Evolutionary conservation across 1,139 yeast species (phyloP).

Genomic region (Taphrina sp.): DNA sequence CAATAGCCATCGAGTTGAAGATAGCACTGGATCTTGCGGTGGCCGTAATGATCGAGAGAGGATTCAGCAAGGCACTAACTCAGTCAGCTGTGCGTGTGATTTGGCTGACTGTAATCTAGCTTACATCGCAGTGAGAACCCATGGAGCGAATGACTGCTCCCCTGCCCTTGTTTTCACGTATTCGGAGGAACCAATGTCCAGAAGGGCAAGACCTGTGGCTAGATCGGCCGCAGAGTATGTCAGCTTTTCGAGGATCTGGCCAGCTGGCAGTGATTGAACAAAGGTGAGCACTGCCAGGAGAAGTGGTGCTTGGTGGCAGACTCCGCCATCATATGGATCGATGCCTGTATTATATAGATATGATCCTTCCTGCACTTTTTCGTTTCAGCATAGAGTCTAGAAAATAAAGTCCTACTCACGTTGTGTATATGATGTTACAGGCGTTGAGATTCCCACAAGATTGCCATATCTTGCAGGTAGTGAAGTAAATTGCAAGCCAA

Average conservation of each 20-base stretch:
- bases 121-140: slow-evolving; percentile 37
- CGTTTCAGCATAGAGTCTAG: slow-evolving; percentile 38
- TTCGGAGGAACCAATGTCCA: slow-evolving; percentile 47
- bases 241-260: slow-evolving; percentile 42
- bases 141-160: slow-evolving; percentile 33
- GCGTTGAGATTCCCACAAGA: slow-evolving; percentile 75
- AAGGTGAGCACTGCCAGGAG: slow-evolving; percentile 33
- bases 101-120: too few relatives aligned
- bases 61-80: slow-evolving; percentile 72
- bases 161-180: slow-evolving; percentile 41
- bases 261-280: slow-evolving; percentile 39
- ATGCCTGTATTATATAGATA: slow-evolving; percentile 61
- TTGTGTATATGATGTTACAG: slow-evolving; percentile 64
- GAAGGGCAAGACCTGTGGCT: slow-evolving; percentile 48
- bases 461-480: slow-evolving; percentile 36
- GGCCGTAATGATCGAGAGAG: slow-evolving; percentile 66
- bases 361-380: slow-evolving; percentile 71
- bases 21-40: slow-evolving; percentile 66
- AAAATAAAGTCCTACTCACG: slow-evolving; percentile 36
- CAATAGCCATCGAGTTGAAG: slow-evolving; percentile 59
- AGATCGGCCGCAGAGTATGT: slow-evolving; percentile 50
- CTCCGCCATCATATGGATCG: slow-evolving; percentile 78
- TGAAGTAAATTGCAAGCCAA: slow-evolving; percentile 6
- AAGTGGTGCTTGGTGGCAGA: slow-evolving; percentile 60
- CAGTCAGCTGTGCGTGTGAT: too few relatives aligned